Base-by-base conservation (phyloP, 192 early-diverging fungal species). In the Entomortierella parvispora region DNA sequence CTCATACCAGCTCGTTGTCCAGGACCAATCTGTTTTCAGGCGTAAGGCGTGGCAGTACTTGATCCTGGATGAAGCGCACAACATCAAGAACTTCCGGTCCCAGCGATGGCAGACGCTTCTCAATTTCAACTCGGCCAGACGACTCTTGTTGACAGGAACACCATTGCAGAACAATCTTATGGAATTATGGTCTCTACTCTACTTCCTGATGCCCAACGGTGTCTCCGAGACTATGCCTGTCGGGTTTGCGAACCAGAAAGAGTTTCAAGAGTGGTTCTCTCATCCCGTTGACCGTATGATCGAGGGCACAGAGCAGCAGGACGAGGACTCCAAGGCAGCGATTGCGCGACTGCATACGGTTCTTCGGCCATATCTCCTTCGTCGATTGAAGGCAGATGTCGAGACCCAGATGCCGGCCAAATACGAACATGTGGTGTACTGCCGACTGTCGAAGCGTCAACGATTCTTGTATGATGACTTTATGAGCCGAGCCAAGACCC, bases 181-280 rank as follows among this genome's bases (percentile, higher is more conserved):
- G 79, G 95, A 96, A 68, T 78, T 96, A 4, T 96, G 95, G 95
- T 90, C 90, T 0, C 68, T 96, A 22, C 68, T 96, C 3, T 93
- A 96, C 78, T 96, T 95, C 74, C 75, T 96, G 68, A 89, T 93
- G 86, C 95, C 94, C 0, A 87, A 89, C 32, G 88, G 83, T 18
- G 78, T 85, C 6, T 80, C 84, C 1, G 58, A 80, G 46, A 69
- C 71, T 12, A 88, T 87, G 84, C 92, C 94, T 3, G 81, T 90
- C 46, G 93, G 94, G 1, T 98, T 97, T 81, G 90, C 91, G 14
- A 91, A 89, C 62, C 83, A 90, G 37, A 89, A 90, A 10, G 88
- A 90, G 23, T 97, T 97, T 72, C 90, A 92, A 62, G 90, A 92
- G 52, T 95, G 93, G 94, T 97, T 93, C 76, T 85, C 89, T 11